Evolutionary conservation across 2,329 filamentous ascomycete species (phyloP).

Genomic region (Trichoderma atroviride): DNA sequence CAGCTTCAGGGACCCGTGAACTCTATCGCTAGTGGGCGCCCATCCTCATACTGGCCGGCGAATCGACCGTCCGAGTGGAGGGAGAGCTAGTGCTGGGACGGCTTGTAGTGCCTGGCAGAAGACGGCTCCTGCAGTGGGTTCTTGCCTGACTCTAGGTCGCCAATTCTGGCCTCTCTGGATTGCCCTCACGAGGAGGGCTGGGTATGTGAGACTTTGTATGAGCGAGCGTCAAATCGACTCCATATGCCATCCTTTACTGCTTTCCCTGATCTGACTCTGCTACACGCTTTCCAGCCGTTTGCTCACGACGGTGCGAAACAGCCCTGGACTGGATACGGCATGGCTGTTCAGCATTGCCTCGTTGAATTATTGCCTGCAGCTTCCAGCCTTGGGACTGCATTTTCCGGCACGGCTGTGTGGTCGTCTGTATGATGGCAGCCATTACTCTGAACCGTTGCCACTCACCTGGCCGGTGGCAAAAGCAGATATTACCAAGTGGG

Average conservation of each 20-base stretch:
- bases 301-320: not conserved
- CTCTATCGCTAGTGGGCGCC: constrained; percentile 14
- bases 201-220: constrained; percentile 19
- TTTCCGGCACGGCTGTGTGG: not conserved
- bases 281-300: constrained; percentile 1
- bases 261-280: constrained; percentile 6
- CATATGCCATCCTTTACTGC: constrained; percentile 2
- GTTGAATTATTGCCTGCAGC: not conserved
- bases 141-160: not conserved
- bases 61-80: not conserved
- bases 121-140: not conserved
- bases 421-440: not conserved
- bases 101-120: not conserved
- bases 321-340: constrained; percentile 4
- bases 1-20: constrained; percentile 17
- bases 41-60: not conserved
- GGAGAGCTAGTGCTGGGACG: not conserved
- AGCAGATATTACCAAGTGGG: not conserved
- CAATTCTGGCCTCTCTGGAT: not conserved
- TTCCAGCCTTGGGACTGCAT: not conserved
- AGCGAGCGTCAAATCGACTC: constrained; percentile 17
- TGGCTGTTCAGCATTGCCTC: not conserved
- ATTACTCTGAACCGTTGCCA: not conserved
- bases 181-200: constrained; percentile 13
- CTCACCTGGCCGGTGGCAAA: not conserved